Base-by-base conservation (phyloP, 495 filamentous ascomycete genomes). In the Barbatosphaeria neglecta region DNA sequence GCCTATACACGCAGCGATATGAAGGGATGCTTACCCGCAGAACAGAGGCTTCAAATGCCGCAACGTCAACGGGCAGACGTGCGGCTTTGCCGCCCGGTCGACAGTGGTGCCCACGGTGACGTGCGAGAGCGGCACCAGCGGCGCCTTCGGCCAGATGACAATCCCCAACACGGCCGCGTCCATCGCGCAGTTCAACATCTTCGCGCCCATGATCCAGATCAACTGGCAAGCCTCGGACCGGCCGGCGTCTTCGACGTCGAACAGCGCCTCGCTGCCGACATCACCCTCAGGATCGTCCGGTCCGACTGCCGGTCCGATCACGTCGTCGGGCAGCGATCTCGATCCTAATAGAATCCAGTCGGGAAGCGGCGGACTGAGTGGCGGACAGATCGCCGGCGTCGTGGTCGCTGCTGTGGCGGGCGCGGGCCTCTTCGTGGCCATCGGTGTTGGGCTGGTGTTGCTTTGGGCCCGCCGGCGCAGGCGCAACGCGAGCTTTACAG, bases 161-260 rank as follows among this genome's bases (percentile, higher is more conserved):
- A n/a, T 56, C 2, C 57, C 54, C 16, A 38, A 38, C 17, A n/a
- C 18, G 0, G 24, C 35, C 13, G 10, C 43, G 27, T 13, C 16
- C 17, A 25, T 25, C 24, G 9, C 24, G 24, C 16, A 37, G n/a
- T 40, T 54, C 15, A 45, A 49, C 31, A 37, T 62, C n/a, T 57
- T 33, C 28, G 61, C 61, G 17, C 55, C 55, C 35, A 59, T 64
- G 53, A 47, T 63, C 40, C 59, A 64, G 48, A 48, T 61, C 38
- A 55, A 55, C 0, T 56, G 50, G 43, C 27, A 61, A 27, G 23
- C 49, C 3, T 47, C 57, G 20, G 61, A 64, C 35, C 38, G 46
- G 16, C 41, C 41, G 22, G 39, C 35, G 13, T 35, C 16, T 1
- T 33, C 49, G 7, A 45, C 10, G 3, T 28, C 49, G 9, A 50